Conservation (phyloP, 2,329 filamentous ascomycete genomes). For the Colletotrichum tanaceti region DNA sequence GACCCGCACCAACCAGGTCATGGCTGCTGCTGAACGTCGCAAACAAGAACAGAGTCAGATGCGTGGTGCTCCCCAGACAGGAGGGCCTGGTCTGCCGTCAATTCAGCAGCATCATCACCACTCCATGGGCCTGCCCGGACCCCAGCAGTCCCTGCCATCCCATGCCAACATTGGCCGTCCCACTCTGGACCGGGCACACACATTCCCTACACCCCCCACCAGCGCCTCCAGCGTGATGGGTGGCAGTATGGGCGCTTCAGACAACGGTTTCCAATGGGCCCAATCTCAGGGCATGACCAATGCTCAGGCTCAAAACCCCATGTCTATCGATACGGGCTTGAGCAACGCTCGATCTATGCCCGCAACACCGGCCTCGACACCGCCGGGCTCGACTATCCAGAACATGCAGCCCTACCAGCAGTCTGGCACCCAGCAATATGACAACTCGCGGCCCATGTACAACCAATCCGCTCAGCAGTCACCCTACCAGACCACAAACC, state of each 20-base stretch:
- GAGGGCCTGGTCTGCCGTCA: conserved; percentile 69
- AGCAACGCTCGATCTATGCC: conserved; percentile 87
- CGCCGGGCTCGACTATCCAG: conserved; percentile 80
- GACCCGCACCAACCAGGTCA: conserved; percentile 82
- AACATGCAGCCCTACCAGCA: conserved; percentile 84
- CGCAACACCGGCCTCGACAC: conserved; percentile 89
- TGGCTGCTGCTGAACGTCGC: conserved; percentile 84
- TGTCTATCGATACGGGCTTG: conserved; percentile 84
- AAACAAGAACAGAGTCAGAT: conserved; percentile 77
- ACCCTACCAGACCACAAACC: conserved; percentile 74
- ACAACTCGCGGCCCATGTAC: conserved; percentile 82
- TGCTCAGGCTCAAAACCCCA: conserved; percentile 72
- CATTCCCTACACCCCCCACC: conserved; percentile 92
- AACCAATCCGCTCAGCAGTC: conserved; percentile 76
- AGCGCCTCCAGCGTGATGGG: conserved; percentile 88
- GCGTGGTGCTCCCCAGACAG: conserved; percentile 65
- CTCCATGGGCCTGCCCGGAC: conserved; percentile 69
- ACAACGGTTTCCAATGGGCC: conserved; percentile 81
- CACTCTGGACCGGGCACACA: conserved; percentile 84
- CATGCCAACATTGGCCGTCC: conserved; percentile 81
- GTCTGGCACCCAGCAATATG: conserved; percentile 75
- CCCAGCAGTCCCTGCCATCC: conserved; percentile 68
- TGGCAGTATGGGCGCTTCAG: conserved; percentile 77
- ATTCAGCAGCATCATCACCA: conserved; percentile 72
- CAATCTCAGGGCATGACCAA: conserved; percentile 69